Evolutionary conservation across 768 basidiomycete species (phyloP), one percentile per base, ranked within the genome.

Genomic region (Rhodosporidiobolus odoratus): DNA sequence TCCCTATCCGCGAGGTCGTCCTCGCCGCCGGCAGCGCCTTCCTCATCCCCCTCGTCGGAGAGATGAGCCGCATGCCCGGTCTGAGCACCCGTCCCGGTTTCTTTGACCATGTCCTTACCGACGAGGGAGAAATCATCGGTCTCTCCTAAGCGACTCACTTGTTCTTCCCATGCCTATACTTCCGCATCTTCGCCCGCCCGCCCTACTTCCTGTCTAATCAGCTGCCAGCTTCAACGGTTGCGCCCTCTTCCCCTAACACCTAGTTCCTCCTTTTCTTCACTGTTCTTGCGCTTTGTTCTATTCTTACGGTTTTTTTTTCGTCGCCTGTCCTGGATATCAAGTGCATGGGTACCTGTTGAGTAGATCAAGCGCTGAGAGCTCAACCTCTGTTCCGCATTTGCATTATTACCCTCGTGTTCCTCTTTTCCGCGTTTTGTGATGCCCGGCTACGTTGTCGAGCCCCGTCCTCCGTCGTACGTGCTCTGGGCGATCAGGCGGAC

Each of bases 11-110:
- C 40, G 86, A 87, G 65, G 90, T 97, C 56, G 84, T 90, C 57
- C 82, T 95, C 30, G 90, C 91, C 12, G 96, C 92, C 9, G 95
- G 95, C 52, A 93, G 94, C 66, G 91, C 91, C 34, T 97, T 98
- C 87, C 81, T 98, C 73, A 96, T 94, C 80, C 94, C 95, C 32
- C 85, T 97, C 71, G 78, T 80, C 41, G 81, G 82, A 4, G 92
- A 94, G 79, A 97, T 99, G 91, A 89, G 91, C 79, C 97, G 93
- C 65, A 95, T 99, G 92, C 95, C 95, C 21, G 45, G 47, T 95
- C 93, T 75, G 85, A 96, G 50, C 91, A 88, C 34, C 75, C 66
- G 75, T 30, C 76, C 75, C 34, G 72, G 69, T 23, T 77, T 74
- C 74, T 75, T 75, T 27, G 53, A 66, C 30, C 66, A 68, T 59